These are phyloP conservation scores for Calonectria pteridis DNA, from an alignment of 2,329 filamentous ascomycete species.

Conservation along the genomic window DNA sequence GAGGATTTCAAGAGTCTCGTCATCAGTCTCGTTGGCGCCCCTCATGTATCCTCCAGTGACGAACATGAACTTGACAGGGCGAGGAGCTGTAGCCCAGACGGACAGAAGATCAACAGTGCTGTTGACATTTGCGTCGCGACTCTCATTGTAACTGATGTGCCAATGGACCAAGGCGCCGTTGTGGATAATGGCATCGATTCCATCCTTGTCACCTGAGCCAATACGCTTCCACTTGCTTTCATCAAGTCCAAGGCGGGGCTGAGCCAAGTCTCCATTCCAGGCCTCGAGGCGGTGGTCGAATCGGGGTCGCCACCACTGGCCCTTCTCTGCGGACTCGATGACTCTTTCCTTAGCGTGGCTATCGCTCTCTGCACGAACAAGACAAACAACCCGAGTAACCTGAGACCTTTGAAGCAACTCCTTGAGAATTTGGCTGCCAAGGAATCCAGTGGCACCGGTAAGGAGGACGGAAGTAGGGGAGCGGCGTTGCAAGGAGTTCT, in stretches of 20 bases:
- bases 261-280: slow-evolving; percentile 20
- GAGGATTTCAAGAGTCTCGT: slow-evolving; percentile 12
- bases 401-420: neutral
- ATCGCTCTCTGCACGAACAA: slow-evolving; percentile 18
- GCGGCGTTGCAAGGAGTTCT: neutral
- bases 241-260: neutral
- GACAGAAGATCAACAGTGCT: slow-evolving; percentile 26
- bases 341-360: slow-evolving; percentile 14
- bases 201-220: neutral
- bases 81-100: neutral
- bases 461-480: neutral
- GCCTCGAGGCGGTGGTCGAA: slow-evolving; percentile 16
- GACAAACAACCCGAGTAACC: neutral
- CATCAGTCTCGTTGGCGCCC: neutral
- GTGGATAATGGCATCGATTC: neutral
- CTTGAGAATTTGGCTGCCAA: slow-evolving; percentile 1
- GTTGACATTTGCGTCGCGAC: slow-evolving; percentile 24
- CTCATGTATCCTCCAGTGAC: slow-evolving; percentile 20
- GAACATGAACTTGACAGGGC: slow-evolving; percentile 11
- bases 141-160: slow-evolving; percentile 3
- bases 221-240: neutral
- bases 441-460: neutral
- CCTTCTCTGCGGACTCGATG: slow-evolving; percentile 13
- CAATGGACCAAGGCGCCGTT: neutral
- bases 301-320: slow-evolving; percentile 18